Evolutionary conservation across 441 rosid genomes (phyloP), one percentile per base, ranked within the genome.

Genomic region (Brassica hybrid): DNA sequence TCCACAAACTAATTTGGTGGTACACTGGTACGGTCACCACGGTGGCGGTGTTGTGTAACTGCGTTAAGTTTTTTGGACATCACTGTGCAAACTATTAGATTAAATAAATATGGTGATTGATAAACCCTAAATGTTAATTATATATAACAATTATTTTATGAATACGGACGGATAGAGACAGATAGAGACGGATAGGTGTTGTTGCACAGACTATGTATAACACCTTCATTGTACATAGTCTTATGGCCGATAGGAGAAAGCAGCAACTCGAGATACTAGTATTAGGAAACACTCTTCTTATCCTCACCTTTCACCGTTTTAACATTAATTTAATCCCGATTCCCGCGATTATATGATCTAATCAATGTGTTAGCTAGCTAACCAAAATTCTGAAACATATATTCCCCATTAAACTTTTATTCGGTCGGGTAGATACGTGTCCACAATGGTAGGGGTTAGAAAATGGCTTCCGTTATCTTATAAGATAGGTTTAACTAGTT

Each of bases 381-480:
- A 59, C 11, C 10, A 41, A 27, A 43, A n/a, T 13, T 68, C 67
- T 7, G 32, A 67, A 75, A 56, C 41, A 34, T 13, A 17, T 58
- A 43, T 58, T 69, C 23, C 56, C 50, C 9, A 32, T 11, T 45
- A 57, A 6, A 3, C 41, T 1, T 61, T 21, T 34, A 38, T 71
- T 71, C 36, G 50, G 63, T 69, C n/a, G 67, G 19, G 58, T 61
- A 48, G 79, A 63, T 70, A 70, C 71, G 75, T 70, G 65, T 54
- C 5, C 18, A 56, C 6, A 25, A 63, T 23, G 50, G 7, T 8
- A 56, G 6, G 6, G 13, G 57, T 50, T 62, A 76, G 13, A 69
- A 25, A 59, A 65, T 76, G 71, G 71, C 45, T 64, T 76, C 56
- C 80, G 80, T 76, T 70, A 70, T 71, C 74, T 70, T 23, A 25